Percentiles rank a stretch among this genome's conserved stretches.
phyloP scores from a whole-genome alignment of 2,329 filamentous ascomycete genomes.

The Talaromyces albobiverticillius region DNA sequence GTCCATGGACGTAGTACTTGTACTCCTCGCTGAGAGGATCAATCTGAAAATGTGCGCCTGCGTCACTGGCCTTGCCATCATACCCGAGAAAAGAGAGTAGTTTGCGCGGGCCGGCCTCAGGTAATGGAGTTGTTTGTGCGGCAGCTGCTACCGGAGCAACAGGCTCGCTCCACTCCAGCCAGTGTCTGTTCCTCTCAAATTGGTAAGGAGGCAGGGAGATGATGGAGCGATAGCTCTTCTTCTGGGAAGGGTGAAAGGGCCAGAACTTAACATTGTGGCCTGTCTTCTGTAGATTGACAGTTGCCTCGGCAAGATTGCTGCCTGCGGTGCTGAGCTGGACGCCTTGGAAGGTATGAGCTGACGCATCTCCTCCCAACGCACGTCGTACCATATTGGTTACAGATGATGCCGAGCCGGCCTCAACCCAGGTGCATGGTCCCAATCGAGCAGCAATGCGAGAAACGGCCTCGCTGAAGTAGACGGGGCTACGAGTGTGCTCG shows the following conservation, averaged over 20 bases:
- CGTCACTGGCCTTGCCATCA: background rate
- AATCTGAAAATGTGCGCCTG: background rate
- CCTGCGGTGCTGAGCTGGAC: background rate
- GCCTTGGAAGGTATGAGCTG: background rate
- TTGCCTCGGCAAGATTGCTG: background rate
- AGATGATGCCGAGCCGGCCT: conserved; percentile 41
- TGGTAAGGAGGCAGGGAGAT: conserved; percentile 32
- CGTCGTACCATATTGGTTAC: conserved; percentile 31
- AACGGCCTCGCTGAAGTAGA: conserved; percentile 46
- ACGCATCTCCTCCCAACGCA: conserved; percentile 18
- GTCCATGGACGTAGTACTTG: background rate
- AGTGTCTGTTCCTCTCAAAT: conserved; percentile 31
- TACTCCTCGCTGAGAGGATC: background rate
- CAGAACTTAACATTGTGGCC: background rate
- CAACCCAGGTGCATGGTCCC: conserved; percentile 34
- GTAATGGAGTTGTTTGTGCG: background rate
- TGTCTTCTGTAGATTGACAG: background rate
- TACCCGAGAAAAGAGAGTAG: background rate
- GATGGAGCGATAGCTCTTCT: background rate
- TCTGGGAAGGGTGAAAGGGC: background rate
- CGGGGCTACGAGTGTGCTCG: conserved; percentile 43
- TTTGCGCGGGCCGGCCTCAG: background rate
- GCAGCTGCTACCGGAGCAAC: background rate
- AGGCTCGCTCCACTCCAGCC: conserved; percentile 21
- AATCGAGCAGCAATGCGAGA: conserved; percentile 31